Base-by-base conservation (phyloP, 768 basidiomycete genomes). In the Boletellus ananiceps region DNA sequence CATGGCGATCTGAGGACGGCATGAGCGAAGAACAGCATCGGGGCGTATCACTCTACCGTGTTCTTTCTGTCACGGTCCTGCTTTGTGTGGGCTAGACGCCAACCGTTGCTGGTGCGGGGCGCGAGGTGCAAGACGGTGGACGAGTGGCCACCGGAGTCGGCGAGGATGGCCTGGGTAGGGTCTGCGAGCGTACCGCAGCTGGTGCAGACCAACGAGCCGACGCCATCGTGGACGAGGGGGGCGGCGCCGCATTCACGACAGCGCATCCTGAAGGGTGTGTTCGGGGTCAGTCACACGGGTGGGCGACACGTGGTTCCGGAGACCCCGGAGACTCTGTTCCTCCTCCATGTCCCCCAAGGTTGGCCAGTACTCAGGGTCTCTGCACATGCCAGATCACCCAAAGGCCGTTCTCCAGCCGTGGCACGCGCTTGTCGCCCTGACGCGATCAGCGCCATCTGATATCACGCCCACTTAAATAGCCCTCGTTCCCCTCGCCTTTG, bases 141-240 rank as follows among this genome's bases (percentile, higher is more conserved):
- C 6, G 52, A 46, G 39, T 69, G 57, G 52, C 75, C 72, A 18
- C 60, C 55, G 53, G 78, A 72, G 19, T 76, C 70, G 8, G 79
- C 72, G 42, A 91, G 78, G 35, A 86, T 67, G 23, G 73, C 74
- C 70, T 83, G 84, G 13, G 75, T 70, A 0, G 86, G 73, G 57
- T 88, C 81, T 9, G 69, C 71, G 16, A 91, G 77, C n/a, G 81
- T 82, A 14, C 84, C 88, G 57, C 88, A 90, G n/a, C 53, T 44
- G 12, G 78, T 78, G 66, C 88, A 91, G 51, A 89, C 80, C 40
- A 73, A 66, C 3, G 84, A 83, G 48, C 75, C 77, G 23, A 77
- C 74, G 29, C 76, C 73, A 56, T 81, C 79, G 66, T 83, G 75
- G 74, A 76, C 81, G 52, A 74, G 65, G 15, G 78, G 79, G 47